Conservation (phyloP, 768 basidiomycete genomes). For the Podaxis sp. region DNA sequence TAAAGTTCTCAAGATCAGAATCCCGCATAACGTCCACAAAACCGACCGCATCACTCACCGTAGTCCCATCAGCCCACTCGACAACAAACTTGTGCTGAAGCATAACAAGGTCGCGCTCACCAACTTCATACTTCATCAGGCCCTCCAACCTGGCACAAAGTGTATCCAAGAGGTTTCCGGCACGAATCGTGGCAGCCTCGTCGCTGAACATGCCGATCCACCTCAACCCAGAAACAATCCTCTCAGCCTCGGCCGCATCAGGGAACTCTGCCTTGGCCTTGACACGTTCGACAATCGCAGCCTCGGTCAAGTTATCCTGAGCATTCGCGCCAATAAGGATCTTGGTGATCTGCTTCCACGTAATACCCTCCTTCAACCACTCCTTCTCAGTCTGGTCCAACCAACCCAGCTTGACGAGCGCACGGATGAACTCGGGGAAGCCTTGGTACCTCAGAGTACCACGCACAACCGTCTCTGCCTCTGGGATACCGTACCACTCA, state of each 20-base stretch:
- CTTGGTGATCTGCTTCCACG: constrained; percentile 84
- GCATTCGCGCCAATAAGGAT: constrained; percentile 69
- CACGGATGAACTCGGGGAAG: constrained; percentile 92
- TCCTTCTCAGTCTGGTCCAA: constrained; percentile 73
- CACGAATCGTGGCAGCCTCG: constrained; percentile 59
- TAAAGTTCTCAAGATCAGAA: constrained; percentile 22
- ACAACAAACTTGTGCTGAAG: constrained; percentile 98
- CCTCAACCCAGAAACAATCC: constrained; percentile 86
- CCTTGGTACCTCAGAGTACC: constrained; percentile 95
- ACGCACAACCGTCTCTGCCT: constrained; percentile 89
- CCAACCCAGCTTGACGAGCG: constrained; percentile 87
- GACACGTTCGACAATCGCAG: constrained; percentile 68
- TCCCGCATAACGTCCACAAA: constrained; percentile 11
- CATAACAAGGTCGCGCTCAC: constrained; percentile 95
- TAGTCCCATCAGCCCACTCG: constrained; percentile 80
- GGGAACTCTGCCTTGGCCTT: constrained; percentile 75
- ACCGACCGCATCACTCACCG: constrained; percentile 38
- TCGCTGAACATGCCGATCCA: constrained; percentile 93
- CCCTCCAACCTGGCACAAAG: constrained; percentile 88
- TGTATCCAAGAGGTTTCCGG: constrained; percentile 85
- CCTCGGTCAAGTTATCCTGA: constrained; percentile 46
- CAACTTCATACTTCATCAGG: constrained; percentile 87
- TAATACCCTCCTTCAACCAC: constrained; percentile 72
- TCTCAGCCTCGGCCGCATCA: constrained; percentile 60
- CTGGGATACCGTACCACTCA: constrained; percentile 90